Conservation (phyloP, 345 rosid genomes). For the Hibiscus trionum region DNA sequence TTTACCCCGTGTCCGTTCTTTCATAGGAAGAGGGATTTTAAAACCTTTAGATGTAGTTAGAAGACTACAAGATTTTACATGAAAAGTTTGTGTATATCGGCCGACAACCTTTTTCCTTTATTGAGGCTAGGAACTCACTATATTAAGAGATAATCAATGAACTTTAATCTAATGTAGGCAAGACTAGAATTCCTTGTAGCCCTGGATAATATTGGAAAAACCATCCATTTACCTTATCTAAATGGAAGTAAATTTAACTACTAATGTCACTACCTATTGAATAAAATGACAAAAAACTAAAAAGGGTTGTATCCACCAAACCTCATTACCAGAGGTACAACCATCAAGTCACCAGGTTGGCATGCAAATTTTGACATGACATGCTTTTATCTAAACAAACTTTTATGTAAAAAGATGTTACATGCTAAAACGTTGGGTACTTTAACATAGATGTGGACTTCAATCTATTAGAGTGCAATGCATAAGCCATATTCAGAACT, state of each 20-base stretch:
- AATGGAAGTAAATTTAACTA: background rate
- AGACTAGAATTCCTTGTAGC: background rate
- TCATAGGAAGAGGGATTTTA: background rate
- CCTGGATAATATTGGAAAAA: background rate
- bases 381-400: background rate
- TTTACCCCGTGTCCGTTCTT: too few species aligned
- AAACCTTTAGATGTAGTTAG: background rate
- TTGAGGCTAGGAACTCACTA: background rate
- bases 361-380: background rate
- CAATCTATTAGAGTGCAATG: background rate
- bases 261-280: background rate
- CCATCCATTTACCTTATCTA: background rate
- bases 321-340: background rate
- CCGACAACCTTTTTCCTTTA: background rate
- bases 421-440: background rate
- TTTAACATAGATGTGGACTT: background rate
- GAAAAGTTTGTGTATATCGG: background rate
- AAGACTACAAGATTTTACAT: background rate
- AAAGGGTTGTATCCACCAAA: background rate
- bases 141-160: background rate
- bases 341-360: background rate
- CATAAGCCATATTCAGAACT: slow-evolving; percentile 14
- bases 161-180: background rate
- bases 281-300: background rate
- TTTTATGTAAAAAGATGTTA: background rate